phyloP scores from a whole-genome alignment of 2,329 filamentous ascomycete species.

The Aspergillus brunneoviolaceus region DNA sequence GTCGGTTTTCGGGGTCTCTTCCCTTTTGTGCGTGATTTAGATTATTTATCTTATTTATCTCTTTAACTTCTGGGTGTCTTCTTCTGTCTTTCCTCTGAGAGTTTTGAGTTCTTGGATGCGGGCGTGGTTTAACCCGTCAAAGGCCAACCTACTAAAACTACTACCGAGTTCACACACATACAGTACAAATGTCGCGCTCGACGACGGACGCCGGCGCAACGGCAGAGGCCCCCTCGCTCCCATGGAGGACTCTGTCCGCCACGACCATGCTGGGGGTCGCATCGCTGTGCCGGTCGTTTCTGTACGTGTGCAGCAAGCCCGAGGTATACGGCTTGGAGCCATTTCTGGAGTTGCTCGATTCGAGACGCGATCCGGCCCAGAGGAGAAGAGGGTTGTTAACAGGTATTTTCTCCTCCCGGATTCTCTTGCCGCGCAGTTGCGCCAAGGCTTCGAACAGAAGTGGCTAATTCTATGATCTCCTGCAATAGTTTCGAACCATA shows the following conservation, averaged over 20 bases:
- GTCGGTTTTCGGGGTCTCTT: conserved; percentile 7
- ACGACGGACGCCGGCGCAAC: conserved; percentile 44
- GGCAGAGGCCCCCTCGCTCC: conserved; percentile 43
- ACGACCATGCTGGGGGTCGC: conserved; percentile 73
- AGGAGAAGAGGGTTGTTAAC: conserved; percentile 79
- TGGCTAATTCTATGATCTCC: background rate
- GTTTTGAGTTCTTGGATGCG: conserved; percentile 23
- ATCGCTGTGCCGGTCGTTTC: conserved; percentile 68
- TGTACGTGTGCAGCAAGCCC: conserved; percentile 71
- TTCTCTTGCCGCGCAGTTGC: background rate
- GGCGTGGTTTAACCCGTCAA: conserved; percentile 16
- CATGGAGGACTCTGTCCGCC: conserved; percentile 71
- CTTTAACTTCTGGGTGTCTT: conserved; percentile 7
- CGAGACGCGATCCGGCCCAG: conserved; percentile 63
- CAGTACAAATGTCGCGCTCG: conserved; percentile 20
- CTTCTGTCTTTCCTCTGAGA: conserved; percentile 16
- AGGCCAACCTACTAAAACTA: conserved; percentile 2
- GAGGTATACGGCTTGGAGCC: conserved; percentile 73
- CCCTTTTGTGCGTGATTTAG: conserved; percentile 4
- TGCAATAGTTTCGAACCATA: conserved; percentile 74
- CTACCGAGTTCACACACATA: too few relatives aligned
- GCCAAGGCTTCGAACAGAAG: too few relatives aligned
- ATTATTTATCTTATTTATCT: background rate
- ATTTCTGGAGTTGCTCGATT: conserved; percentile 74
- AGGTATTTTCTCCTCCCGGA: conserved; percentile 50